These are phyloP conservation scores for Blastobotrys persicus DNA, from an alignment of 1,139 yeast species.

Conservation along the genomic window DNA sequence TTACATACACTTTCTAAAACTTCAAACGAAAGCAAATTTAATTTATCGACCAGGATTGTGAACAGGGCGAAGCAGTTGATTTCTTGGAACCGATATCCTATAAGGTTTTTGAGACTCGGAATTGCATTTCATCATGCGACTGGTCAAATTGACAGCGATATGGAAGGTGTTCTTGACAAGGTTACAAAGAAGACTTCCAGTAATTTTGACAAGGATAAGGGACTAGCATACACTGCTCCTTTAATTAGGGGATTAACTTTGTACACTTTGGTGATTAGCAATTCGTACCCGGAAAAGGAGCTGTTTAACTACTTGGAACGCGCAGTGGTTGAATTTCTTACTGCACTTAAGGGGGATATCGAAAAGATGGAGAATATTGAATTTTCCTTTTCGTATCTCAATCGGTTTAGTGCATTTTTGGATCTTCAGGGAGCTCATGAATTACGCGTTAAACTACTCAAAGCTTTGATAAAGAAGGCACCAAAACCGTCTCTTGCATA, in stretches of 20 bases:
- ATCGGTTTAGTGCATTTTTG: conserved; percentile 19
- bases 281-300: conserved; percentile 15
- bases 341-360: conserved; percentile 11
- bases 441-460: conserved; percentile 20
- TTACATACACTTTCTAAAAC: not conserved
- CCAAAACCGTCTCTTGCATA: conserved; percentile 2
- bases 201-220: not conserved
- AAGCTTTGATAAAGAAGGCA: conserved; percentile 9
- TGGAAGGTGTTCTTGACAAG: not conserved
- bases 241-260: conserved; percentile 17
- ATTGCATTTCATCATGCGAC: not conserved
- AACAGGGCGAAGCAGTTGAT: not conserved
- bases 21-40: not conserved
- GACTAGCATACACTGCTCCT: conserved; percentile 4
- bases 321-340: conserved; percentile 14
- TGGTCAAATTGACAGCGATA: not conserved
- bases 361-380: conserved; percentile 13
- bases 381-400: conserved; percentile 11
- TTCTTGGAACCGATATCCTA: not conserved
- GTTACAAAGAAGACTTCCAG: not conserved
- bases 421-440: conserved; percentile 27
- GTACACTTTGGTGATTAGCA: conserved; percentile 17
- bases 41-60: not conserved
- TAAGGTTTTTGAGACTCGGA: not conserved
- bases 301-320: conserved; percentile 16